Percentiles rank a stretch among this genome's conserved stretches.
Conservation (phyloP, 257 asterid species). For the Agastache rugosa region DNA sequence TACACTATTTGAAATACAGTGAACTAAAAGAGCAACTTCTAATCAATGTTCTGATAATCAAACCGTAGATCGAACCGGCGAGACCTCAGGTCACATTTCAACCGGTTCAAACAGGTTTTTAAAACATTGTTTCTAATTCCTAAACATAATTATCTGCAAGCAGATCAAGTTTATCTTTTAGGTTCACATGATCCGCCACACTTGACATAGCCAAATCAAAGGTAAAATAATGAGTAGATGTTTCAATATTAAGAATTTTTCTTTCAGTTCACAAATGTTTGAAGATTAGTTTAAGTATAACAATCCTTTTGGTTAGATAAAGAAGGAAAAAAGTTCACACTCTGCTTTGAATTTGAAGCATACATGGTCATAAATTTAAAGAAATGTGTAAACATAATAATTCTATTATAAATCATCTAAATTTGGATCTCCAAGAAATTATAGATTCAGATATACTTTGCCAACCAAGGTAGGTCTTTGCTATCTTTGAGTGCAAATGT, state of each 20-base stretch:
- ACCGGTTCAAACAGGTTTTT: too few species aligned
- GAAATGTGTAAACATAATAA: background rate
- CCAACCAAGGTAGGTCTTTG: constrained; percentile 88
- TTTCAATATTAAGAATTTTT: background rate
- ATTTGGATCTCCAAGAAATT: constrained; percentile 1
- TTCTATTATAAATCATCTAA: background rate
- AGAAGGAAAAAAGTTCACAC: background rate
- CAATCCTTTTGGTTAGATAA: background rate
- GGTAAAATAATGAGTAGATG: background rate
- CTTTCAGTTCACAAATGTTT: background rate
- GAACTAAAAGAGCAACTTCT: too few species aligned
- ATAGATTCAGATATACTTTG: constrained; percentile 62
- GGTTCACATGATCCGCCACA: background rate
- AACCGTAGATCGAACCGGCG: too few species aligned
- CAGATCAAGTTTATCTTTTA: background rate
- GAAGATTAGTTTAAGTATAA: background rate
- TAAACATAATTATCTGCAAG: background rate
- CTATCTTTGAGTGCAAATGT: constrained; percentile 88
- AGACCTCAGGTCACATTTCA: too few species aligned
- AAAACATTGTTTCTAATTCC: too few species aligned
- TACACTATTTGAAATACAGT: too few species aligned
- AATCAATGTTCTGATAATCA: too few species aligned
- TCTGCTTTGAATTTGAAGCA: background rate
- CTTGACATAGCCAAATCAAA: background rate
- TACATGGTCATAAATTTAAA: background rate